Evolutionary conservation across 805 yeast genomes (phyloP), one percentile per base, ranked within the genome.

Genomic region (Teunomyces stri): DNA sequence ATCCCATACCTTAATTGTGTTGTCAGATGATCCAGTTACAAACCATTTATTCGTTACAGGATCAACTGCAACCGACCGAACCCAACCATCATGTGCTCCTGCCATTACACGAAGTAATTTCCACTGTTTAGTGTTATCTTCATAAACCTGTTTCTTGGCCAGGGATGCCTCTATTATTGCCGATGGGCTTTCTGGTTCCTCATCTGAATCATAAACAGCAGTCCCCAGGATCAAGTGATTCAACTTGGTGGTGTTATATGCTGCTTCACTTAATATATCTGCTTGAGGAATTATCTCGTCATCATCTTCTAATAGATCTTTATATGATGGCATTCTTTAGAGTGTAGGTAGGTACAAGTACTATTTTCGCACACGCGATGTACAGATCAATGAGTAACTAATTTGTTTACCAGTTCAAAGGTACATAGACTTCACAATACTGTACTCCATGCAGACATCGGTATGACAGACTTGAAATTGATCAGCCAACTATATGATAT

Each of bases 31-130:
- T 0, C 98, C 99, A 0, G 97, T 84, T 6, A 85, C 96, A 68
- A 89, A 92, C 89, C 94, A 94, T 54, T 84, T 79, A 62, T 90
- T 90, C 28, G 85, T 85, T 10, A 70, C 63, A 0, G 96, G 96
- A 50, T 94, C 98, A 15, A 87, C 79, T 6, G 85, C 76, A 2
- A 90, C 70, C n/a, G 88, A 77, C 40, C 96, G 75, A 0, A 94
- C 89, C 91, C 97, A 91, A 0, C 99, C 99, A 34, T 80, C 76
- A 62, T 94, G 99, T 3, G 98, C 98, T 3, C 75, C 74, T 1
- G 87, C 81, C 0, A 92, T 74, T 3, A 92, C 89, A 47, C 85
- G 74, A 60, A 73, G 75, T 5, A 88, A 73, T 55, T 80, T 79
- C 96, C 96, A 89, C 15, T 51, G 30, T 16, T 39, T 9, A n/a